Conservation (phyloP, 441 rosid species). For the Manihot esculenta region DNA sequence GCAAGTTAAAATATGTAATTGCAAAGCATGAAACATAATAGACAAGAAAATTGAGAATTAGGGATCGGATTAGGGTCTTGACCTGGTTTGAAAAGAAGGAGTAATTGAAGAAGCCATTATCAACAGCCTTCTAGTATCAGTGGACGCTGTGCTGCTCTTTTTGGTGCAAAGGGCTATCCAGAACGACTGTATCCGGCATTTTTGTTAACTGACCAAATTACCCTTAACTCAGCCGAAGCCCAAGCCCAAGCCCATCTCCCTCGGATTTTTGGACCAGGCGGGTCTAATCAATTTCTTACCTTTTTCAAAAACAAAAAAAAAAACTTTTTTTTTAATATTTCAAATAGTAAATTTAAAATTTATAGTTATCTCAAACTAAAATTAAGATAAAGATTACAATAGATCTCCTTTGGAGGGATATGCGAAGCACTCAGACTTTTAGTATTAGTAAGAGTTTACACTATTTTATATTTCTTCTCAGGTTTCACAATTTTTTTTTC, state of each 20-base stretch:
- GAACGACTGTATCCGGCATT: slow-evolving; percentile 1
- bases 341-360: no score
- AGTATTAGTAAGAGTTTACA: no score
- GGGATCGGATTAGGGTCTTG: neutral
- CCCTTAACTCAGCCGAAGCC: neutral
- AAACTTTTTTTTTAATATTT: no score
- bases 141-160: neutral
- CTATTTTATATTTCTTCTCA: no score
- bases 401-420: no score
- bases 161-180: slow-evolving; percentile 12
- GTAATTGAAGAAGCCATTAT: slow-evolving; percentile 65
- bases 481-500: no score
- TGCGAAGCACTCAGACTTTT: no score
- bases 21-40: neutral
- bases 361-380: no score
- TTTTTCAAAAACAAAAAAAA: no score
- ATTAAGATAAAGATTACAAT: no score
- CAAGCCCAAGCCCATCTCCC: neutral
- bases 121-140: slow-evolving; percentile 35
- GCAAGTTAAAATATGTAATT: neutral
- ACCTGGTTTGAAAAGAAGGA: slow-evolving; percentile 67
- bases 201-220: neutral
- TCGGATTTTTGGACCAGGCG: no score
- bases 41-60: neutral
- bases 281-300: no score